Conservation (phyloP, 306 rosid genomes). For the Fragaria vesca region DNA sequence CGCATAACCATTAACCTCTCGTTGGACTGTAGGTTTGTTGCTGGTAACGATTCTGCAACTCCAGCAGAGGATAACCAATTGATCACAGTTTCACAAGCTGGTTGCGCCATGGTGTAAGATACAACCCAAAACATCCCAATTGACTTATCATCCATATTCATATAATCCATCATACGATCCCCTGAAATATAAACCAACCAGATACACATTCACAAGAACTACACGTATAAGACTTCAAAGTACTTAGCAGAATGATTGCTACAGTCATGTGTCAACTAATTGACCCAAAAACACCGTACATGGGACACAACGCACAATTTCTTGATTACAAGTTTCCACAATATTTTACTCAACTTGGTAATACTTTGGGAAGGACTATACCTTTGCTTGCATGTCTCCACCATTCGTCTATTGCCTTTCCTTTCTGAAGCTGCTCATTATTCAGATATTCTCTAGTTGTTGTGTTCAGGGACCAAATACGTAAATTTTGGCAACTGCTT, state of each 20-base stretch:
- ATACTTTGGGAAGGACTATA: conserved; percentile 27
- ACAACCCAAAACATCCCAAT: conserved; percentile 99
- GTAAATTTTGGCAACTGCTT: conserved; percentile 97
- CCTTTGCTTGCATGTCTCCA: conserved; percentile 98
- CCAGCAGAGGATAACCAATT: conserved; percentile 81
- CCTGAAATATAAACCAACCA: conserved; percentile 41
- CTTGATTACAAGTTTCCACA: not conserved
- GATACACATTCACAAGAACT: not conserved
- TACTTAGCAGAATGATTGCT: conserved; percentile 7
- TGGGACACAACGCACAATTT: conserved; percentile 18
- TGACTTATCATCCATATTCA: conserved; percentile 98
- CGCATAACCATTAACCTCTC: conserved; percentile 75
- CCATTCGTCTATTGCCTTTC: conserved; percentile 99
- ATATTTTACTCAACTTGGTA: not conserved
- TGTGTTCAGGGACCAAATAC: conserved; percentile 94
- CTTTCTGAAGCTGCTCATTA: conserved; percentile 95
- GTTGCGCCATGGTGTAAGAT: conserved; percentile 98
- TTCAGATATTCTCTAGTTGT: conserved; percentile 87
- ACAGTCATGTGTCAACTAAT: conserved; percentile 2
- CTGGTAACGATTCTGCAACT: conserved; percentile 51
- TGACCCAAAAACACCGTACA: conserved; percentile 11
- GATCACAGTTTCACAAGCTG: conserved; percentile 92
- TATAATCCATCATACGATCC: conserved; percentile 91
- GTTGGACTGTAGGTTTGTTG: conserved; percentile 62
- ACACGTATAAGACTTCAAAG: not conserved